Conservation (phyloP, 2,329 filamentous ascomycete genomes). For the Stylonectria norvegica region DNA sequence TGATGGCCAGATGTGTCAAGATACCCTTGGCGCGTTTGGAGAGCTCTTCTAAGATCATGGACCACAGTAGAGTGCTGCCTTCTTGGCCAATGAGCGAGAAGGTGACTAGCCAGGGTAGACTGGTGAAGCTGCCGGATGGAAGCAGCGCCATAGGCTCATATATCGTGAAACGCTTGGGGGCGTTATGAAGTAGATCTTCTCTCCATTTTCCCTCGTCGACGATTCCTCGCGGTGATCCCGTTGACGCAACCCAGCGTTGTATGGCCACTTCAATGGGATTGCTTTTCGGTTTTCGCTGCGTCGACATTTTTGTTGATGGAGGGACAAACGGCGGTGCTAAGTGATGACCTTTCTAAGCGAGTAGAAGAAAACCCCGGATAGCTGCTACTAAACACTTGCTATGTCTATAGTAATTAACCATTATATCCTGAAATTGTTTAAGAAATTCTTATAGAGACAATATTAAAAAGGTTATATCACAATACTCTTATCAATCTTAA, state of each 20-base stretch:
- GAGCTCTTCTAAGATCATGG: conserved; percentile 44
- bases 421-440: no score
- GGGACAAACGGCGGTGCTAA: no score
- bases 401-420: no score
- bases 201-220: conserved; percentile 12
- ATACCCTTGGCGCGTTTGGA: conserved; percentile 37
- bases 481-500: no score
- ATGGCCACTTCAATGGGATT: conserved; percentile 34
- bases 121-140: conserved; percentile 55
- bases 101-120: conserved; percentile 37
- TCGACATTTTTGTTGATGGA: no score
- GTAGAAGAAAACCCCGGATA: no score
- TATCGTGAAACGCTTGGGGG: conserved; percentile 56
- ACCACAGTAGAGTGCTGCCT: conserved; percentile 41
- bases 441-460: no score
- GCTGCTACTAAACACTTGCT: no score
- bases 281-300: no score
- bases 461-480: no score
- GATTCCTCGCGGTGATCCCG: conserved; percentile 4
- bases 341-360: no score
- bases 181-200: conserved; percentile 35
- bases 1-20: conserved; percentile 58
- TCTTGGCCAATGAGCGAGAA: conserved; percentile 28
- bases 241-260: conserved; percentile 25
- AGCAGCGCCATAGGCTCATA: conserved; percentile 62